phyloP scores from a whole-genome alignment of 148 eudicot genomes.

The Camellia japonica region DNA sequence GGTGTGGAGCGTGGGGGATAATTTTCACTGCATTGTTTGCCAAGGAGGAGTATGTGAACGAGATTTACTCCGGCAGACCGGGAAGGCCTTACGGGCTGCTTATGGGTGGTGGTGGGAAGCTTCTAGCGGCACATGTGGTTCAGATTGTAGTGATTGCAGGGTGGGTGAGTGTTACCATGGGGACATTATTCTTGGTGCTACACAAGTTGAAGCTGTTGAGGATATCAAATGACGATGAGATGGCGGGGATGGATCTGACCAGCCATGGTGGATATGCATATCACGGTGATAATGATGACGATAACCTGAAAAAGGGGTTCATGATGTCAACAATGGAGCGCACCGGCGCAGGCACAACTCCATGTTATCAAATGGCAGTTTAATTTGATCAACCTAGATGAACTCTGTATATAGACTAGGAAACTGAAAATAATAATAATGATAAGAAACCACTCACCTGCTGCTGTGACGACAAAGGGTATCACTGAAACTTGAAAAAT shows the following conservation, averaged over 20 bases:
- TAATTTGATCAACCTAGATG: background rate
- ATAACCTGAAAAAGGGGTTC: background rate
- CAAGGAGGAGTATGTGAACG: conserved; percentile 31
- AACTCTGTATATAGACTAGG: too few relatives aligned
- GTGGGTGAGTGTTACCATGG: conserved; percentile 45
- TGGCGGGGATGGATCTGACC: conserved; percentile 38
- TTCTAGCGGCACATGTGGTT: conserved; percentile 35
- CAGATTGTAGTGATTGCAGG: conserved; percentile 28
- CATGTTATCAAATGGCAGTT: background rate
- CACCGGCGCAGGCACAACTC: background rate
- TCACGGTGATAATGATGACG: conserved; percentile 6
- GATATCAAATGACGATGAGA: conserved; percentile 33
- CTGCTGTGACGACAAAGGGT: too few relatives aligned
- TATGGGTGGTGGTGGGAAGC: conserved; percentile 41
- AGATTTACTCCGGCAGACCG: conserved; percentile 27
- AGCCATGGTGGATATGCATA: conserved; percentile 45
- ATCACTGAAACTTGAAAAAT: too few relatives aligned
- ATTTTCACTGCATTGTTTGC: conserved; percentile 42
- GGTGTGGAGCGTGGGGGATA: conserved; percentile 47
- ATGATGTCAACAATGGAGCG: background rate
- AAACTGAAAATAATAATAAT: too few relatives aligned
- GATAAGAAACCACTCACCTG: too few relatives aligned
- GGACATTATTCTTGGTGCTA: conserved; percentile 25
- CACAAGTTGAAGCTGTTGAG: conserved; percentile 32
- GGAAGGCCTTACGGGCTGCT: conserved; percentile 32